Evolutionary conservation across 169 alveolate species (phyloP).

Genomic region (Plasmodium vinckei): DNA sequence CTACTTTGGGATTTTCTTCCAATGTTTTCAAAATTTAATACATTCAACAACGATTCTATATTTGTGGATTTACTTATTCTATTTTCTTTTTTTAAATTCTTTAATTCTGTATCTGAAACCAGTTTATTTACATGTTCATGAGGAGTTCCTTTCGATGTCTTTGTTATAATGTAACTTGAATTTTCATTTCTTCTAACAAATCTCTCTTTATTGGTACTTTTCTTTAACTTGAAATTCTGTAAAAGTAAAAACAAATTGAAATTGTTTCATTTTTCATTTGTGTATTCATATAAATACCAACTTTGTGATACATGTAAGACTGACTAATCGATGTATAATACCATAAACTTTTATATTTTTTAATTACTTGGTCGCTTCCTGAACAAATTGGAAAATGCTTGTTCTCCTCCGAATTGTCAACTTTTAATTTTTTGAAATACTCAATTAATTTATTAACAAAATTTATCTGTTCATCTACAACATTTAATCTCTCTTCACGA

Average conservation of each 20-base stretch:
- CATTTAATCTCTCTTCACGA: conserved; percentile 2
- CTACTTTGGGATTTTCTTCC: not conserved
- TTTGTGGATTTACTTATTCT: not conserved
- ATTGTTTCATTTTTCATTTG: too few species aligned
- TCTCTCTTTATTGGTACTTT: too few species aligned
- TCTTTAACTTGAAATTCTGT: too few species aligned
- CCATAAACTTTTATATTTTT: not conserved
- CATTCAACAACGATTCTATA: not conserved
- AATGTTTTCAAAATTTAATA: not conserved
- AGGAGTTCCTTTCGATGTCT: not conserved
- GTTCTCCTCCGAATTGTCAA: conserved; percentile 2
- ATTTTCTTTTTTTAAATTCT: not conserved
- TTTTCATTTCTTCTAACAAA: not conserved
- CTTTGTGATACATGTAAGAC: too few species aligned
- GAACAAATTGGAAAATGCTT: not conserved
- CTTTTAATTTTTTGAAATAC: conserved; percentile 23
- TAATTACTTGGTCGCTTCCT: not conserved
- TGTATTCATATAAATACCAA: too few species aligned
- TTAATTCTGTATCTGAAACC: not conserved
- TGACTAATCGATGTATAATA: too few species aligned
- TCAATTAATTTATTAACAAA: conserved; percentile 25
- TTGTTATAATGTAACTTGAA: not conserved
- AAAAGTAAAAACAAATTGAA: too few species aligned
- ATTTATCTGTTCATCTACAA: conserved; percentile 17
- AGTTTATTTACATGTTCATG: not conserved